These are phyloP conservation scores for Colletotrichum phormii DNA, from an alignment of 2,329 filamentous ascomycete genomes.

Conservation along the genomic window DNA sequence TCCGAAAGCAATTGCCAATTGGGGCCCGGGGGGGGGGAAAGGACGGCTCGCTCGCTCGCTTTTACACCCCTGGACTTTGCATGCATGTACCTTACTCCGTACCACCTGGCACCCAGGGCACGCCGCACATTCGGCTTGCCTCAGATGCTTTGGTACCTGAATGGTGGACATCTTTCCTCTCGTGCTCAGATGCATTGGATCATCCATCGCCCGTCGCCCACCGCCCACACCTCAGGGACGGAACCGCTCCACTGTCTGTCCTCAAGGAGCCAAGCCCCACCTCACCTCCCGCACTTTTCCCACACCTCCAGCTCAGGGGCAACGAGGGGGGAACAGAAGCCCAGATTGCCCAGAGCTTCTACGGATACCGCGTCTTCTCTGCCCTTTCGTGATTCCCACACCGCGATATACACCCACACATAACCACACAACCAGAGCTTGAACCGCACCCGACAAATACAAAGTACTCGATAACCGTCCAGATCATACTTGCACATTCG, in stretches of 20 bases:
- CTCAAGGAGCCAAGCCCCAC: not conserved
- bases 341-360: not conserved
- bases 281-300: not conserved
- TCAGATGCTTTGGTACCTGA: slow-evolving; percentile 30
- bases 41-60: not conserved
- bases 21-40: not conserved
- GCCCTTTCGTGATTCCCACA: not conserved
- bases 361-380: not conserved
- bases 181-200: not conserved
- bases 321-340: no score
- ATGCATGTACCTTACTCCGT: slow-evolving; percentile 10
- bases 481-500: not conserved
- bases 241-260: not conserved
- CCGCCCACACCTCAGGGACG: not conserved
- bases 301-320: not conserved
- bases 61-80: not conserved
- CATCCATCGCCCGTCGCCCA: slow-evolving; percentile 11
- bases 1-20: slow-evolving; percentile 27
- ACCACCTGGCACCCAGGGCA: not conserved
- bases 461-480: no score
- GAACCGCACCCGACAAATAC: not conserved
- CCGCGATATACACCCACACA: not conserved
- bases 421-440: not conserved
- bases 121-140: not conserved
- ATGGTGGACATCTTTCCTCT: slow-evolving; percentile 27